phyloP scores from a whole-genome alignment of 805 yeast species.

The Kodamaea leandrae region DNA sequence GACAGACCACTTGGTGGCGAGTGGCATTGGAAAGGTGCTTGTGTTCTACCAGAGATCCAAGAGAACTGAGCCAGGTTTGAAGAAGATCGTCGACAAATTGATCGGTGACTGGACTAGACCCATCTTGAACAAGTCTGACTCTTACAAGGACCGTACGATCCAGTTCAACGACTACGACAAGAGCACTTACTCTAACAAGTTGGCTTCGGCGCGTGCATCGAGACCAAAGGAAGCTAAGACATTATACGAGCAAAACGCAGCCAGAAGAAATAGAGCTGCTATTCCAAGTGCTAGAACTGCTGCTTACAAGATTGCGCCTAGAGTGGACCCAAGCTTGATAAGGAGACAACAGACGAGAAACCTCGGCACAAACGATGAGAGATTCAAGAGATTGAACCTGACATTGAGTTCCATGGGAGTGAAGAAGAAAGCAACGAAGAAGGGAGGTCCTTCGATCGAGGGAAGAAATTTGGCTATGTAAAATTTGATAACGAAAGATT shows the following conservation, averaged over 20 bases:
- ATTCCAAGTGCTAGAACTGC: constrained; percentile 90
- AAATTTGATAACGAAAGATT: background rate
- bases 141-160: constrained; percentile 83
- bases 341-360: constrained; percentile 42
- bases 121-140: constrained; percentile 91
- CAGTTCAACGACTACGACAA: constrained; percentile 67
- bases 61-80: constrained; percentile 82
- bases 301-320: constrained; percentile 89
- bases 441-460: constrained; percentile 77
- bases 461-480: constrained; percentile 55
- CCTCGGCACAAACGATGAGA: constrained; percentile 64
- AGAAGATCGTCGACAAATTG: constrained; percentile 83
- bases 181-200: constrained; percentile 46
- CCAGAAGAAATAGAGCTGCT: constrained; percentile 89
- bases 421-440: constrained; percentile 50
- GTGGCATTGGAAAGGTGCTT: constrained; percentile 90
- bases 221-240: constrained; percentile 47
- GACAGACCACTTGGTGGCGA: constrained; percentile 91
- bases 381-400: constrained; percentile 73
- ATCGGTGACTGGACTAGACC: constrained; percentile 99
- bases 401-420: constrained; percentile 49
- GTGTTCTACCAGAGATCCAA: constrained; percentile 90
- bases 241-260: constrained; percentile 85
- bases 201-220: constrained; percentile 31
- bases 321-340: constrained; percentile 53